Evolutionary conservation across 2,329 filamentous ascomycete genomes (phyloP), one percentile per base, ranked within the genome.

Genomic region (Pseudogymnoascus sp.): DNA sequence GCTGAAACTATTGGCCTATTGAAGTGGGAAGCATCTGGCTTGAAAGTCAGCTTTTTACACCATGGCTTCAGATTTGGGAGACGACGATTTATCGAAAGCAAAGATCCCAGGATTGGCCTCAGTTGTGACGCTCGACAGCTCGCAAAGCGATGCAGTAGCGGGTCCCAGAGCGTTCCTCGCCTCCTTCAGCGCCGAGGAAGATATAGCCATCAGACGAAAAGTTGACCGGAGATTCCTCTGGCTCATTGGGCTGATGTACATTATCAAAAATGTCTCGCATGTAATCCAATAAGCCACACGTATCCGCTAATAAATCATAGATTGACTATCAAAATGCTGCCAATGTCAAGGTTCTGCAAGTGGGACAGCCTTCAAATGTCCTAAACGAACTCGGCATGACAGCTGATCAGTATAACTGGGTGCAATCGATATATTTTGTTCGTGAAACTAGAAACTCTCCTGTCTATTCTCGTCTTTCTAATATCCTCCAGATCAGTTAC

Each of bases 271-370:
- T 64, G 73, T 75, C 62, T 53, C 69, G 62, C 56, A 59, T 61
- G 34, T 53, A 46, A 66, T 25, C 4, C 23, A 16, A 44, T 59
- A n/a, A 59, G 11, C 11, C 21, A 40, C 6, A 8, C 11, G 11
- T 53, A 16, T 16, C 18, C 25, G n/a, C 37, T 21, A 34, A 62
- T 53, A 12, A 36, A n/a, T 56, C 36, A 46, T 25, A 67, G 70
- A 74, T 78, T 62, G 77, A 78, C 62, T 74, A 74, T 63, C 73
- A 68, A 25, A 79, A 78, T 68, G 75, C 75, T 1, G 73, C 76
- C 0, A 74, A 70, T 14, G 75, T 78, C 62, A 77, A 78, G 63
- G 76, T 79, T 11, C 68, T 79, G 2, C 77, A 79, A 66, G 74
- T 78, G 16, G 77, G 75, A 3, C 53, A 75, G 62, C 68, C 71